phyloP scores from a whole-genome alignment of 345 rosid genomes.

The Rhizophora apiculata region DNA sequence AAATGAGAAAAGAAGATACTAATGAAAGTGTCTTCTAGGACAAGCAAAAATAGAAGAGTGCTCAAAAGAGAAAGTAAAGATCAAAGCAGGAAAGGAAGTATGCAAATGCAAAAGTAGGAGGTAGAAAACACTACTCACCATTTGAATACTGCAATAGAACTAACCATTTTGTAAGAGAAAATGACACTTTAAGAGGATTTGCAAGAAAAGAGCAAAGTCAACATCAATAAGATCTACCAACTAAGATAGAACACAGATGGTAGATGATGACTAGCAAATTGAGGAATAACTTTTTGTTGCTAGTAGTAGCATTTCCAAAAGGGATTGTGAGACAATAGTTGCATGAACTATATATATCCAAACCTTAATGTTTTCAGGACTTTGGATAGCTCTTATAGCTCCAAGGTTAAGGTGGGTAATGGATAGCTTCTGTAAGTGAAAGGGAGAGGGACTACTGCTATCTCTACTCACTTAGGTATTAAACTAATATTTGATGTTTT shows the following conservation, averaged over 20 bases:
- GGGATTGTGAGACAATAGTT: not conserved
- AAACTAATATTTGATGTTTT: conserved; percentile 4
- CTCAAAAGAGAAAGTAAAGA: no score
- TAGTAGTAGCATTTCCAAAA: no score
- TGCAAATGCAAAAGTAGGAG: no score
- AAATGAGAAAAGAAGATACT: no score
- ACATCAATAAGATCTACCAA: not conserved
- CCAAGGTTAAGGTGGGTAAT: conserved; percentile 2
- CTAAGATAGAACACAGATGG: not conserved
- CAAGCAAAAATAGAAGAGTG: no score
- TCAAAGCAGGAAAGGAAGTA: no score
- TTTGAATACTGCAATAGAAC: no score
- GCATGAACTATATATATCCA: not conserved
- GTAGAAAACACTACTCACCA: no score
- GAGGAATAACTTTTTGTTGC: not conserved
- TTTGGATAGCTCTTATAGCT: not conserved
- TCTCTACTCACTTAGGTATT: not conserved
- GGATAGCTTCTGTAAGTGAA: not conserved
- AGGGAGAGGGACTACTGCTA: not conserved
- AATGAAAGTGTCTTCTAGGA: no score
- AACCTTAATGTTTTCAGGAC: not conserved
- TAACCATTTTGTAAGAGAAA: not conserved
- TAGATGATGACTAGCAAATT: not conserved
- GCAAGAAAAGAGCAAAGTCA: not conserved
- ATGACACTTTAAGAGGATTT: not conserved